Base-by-base conservation (phyloP, 1,284 basidiomycete species). In the Schizopora paradoxa region DNA sequence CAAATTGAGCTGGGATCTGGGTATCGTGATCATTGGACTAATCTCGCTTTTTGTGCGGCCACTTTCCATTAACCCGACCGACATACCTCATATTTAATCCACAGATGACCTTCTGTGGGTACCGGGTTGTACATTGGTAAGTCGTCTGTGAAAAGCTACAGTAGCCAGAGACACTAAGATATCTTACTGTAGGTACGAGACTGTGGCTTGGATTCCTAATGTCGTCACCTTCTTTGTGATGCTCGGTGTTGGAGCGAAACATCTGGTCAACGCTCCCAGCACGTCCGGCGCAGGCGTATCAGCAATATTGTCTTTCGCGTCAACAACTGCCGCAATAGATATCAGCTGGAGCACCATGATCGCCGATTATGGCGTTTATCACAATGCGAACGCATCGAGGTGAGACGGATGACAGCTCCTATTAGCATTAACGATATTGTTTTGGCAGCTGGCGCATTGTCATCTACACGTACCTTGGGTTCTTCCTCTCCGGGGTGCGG, bases 11-110 rank as follows among this genome's bases (percentile, higher is more conserved):
- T 31, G 27, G 27, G 39, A 41, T 23, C 73, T 86, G 5, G 90
- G 90, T 1, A 91, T 92, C 50, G 82, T 88, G 13, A 82, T 92
- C 46, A 84, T 91, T 22, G 70, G 77, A 2, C 49, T 86, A 21
- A 72, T 89, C 25, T 78, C 82, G 1, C 68, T 91, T 19, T 67
- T 72, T 25, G 76, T 87, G 29, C 58, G 70, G 55, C 16, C 22
- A 19, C 14, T 10, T 27, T 16, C 16, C 11, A n/a, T n/a, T n/a
- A n/a, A n/a, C n/a, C n/a, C n/a, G n/a, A n/a, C n/a, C n/a, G n/a
- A n/a, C n/a, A n/a, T n/a, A n/a, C n/a, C n/a, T n/a, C 27, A 14
- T 19, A 29, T 22, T 21, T 25, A 23, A 13, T 14, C 2, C 2
- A 1, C 43, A 73, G 73, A 57, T 73, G 27, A 72, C 72, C 0